Percentiles rank a stretch among this genome's conserved stretches.
Conservation (phyloP, 176 grass and related monocot species). For the Avena sativa region DNA sequence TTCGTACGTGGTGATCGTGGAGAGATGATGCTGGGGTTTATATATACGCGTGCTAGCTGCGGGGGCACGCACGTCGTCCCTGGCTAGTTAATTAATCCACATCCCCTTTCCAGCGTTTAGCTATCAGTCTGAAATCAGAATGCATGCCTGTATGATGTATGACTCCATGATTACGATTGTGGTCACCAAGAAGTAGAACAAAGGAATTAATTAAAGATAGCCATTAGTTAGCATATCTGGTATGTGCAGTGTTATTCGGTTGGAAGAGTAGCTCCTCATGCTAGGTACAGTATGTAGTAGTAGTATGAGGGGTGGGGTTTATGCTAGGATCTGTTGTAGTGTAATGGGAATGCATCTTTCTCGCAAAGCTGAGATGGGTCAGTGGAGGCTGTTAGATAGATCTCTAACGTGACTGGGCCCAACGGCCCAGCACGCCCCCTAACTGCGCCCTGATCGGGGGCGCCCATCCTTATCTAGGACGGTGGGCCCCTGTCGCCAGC, state of each 20-base stretch:
- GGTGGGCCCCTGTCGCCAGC: no score
- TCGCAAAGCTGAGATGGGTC: background rate
- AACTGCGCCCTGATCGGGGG: no score
- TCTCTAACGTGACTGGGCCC: no score
- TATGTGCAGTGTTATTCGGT: background rate
- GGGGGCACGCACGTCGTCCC: background rate
- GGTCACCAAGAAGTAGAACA: background rate
- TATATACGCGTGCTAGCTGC: background rate
- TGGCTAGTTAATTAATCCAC: background rate
- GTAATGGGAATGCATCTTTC: background rate
- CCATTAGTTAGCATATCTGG: slow-evolving; percentile 8
- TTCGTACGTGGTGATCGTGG: background rate
- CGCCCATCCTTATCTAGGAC: no score
- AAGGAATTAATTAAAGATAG: background rate
- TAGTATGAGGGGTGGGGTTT: background rate
- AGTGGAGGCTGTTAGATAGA: no score
- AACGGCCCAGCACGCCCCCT: no score
- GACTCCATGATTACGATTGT: background rate
- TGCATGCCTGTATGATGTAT: background rate
- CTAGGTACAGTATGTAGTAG: background rate
- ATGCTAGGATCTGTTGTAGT: background rate
- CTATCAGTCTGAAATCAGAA: background rate
- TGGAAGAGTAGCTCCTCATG: background rate
- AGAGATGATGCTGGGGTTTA: background rate
- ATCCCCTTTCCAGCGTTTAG: background rate